phyloP scores from a whole-genome alignment of 768 basidiomycete species.

The Trametes cinnabarina region DNA sequence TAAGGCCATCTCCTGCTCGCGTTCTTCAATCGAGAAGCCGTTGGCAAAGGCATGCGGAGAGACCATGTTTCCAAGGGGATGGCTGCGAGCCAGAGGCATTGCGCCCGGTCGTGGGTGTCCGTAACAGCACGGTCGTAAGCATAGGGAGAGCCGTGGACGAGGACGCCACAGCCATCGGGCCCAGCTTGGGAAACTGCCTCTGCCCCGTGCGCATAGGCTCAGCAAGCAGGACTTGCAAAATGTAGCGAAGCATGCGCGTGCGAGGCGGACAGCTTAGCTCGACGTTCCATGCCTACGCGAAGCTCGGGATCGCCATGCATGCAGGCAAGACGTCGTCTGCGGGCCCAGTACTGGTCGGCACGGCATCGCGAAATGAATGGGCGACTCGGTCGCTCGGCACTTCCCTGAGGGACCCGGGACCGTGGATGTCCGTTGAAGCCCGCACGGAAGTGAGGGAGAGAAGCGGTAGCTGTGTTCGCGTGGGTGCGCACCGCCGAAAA shows the following conservation, averaged over 20 bases:
- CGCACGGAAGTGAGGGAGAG: not conserved
- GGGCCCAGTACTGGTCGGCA: not conserved
- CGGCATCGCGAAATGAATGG: constrained; percentile 7
- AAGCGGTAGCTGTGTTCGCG: not conserved
- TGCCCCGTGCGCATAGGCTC: not conserved
- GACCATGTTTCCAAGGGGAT: constrained; percentile 6
- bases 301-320: not conserved
- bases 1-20: not conserved
- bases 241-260: not conserved
- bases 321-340: not conserved
- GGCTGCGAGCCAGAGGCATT: not conserved
- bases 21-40: not conserved
- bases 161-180: constrained; percentile 12
- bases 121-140: not conserved
- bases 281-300: not conserved
- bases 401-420: constrained; percentile 1
- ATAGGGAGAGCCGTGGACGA: constrained; percentile 8
- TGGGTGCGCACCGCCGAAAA: not conserved
- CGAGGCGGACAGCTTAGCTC: not conserved
- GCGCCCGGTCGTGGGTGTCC: not conserved
- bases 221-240: not conserved
- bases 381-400: not conserved
- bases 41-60: not conserved
- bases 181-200: constrained; percentile 3
- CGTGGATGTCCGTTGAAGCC: not conserved